Conservation (phyloP, 495 filamentous ascomycete genomes). For the Delitschia confertaspora region DNA sequence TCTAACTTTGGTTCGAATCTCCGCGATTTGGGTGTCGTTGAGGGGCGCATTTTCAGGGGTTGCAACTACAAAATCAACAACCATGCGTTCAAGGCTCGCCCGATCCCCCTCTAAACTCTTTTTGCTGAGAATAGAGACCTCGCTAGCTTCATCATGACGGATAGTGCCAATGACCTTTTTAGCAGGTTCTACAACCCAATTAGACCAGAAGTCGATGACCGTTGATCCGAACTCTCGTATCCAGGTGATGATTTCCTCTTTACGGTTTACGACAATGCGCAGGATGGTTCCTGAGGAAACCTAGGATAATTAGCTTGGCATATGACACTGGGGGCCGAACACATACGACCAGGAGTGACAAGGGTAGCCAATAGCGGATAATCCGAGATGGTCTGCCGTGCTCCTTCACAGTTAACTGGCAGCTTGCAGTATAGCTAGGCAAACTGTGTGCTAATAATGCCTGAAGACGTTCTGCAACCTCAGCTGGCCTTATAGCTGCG, state of each 20-base stretch:
- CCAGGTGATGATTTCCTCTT: slow-evolving; percentile 68
- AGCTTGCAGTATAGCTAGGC: slow-evolving; percentile 48
- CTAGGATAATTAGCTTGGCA: neutral
- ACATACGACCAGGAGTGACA: slow-evolving; percentile 40
- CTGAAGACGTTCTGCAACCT: slow-evolving; percentile 58
- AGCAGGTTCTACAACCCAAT: slow-evolving; percentile 85
- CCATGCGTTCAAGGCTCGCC: slow-evolving; percentile 91
- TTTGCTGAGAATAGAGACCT: slow-evolving; percentile 92
- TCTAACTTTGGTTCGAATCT: slow-evolving; percentile 65
- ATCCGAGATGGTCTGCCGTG: slow-evolving; percentile 70
- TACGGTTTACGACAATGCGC: slow-evolving; percentile 59
- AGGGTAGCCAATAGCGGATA: slow-evolving; percentile 81
- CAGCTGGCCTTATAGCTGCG: slow-evolving; percentile 40
- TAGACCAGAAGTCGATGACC: slow-evolving; percentile 78
- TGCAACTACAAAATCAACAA: slow-evolving; percentile 84
- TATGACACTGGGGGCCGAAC: neutral
- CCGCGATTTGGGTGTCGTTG: slow-evolving; percentile 52
- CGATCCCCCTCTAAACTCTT: slow-evolving; percentile 80
- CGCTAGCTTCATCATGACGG: slow-evolving; percentile 77
- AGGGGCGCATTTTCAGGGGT: slow-evolving; percentile 49
- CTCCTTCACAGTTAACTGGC: slow-evolving; percentile 41
- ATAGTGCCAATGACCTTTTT: slow-evolving; percentile 83
- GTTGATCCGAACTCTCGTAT: slow-evolving; percentile 65
- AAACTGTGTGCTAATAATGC: slow-evolving; percentile 51
- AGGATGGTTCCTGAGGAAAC: slow-evolving; percentile 74